Evolutionary conservation across 768 basidiomycete genomes (phyloP).

Genomic region (Boletus tylopilopsis): DNA sequence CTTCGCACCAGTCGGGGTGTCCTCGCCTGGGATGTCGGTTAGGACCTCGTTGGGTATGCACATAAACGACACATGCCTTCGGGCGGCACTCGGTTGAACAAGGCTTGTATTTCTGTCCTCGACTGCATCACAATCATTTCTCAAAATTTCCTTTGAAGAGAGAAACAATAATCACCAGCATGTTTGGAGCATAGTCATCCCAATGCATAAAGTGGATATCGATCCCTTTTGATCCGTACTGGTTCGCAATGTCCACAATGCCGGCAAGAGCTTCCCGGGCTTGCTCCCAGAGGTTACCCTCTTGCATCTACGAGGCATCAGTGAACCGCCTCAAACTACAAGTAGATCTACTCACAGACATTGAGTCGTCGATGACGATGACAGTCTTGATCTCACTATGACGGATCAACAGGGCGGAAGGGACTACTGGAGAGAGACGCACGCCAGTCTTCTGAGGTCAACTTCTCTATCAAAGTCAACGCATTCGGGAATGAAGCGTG

Average conservation of each 20-base stretch:
- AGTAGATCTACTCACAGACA: slow-evolving; percentile 26
- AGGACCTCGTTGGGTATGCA: background rate
- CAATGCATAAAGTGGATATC: slow-evolving; percentile 43
- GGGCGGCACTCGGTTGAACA: slow-evolving; percentile 26
- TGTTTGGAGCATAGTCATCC: slow-evolving; percentile 26
- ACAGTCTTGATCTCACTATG: slow-evolving; percentile 39
- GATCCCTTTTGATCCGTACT: slow-evolving; percentile 36
- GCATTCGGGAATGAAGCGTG: slow-evolving; percentile 20
- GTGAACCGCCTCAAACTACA: background rate
- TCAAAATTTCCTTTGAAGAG: background rate
- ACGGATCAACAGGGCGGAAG: slow-evolving; percentile 1
- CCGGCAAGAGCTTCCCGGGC: slow-evolving; percentile 41
- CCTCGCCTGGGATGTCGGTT: slow-evolving; percentile 20
- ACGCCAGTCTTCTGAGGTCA: slow-evolving; percentile 24
- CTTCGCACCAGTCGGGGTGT: slow-evolving; percentile 38
- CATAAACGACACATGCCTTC: slow-evolving; percentile 13
- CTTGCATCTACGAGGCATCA: slow-evolving; percentile 34
- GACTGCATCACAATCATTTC: slow-evolving; percentile 13
- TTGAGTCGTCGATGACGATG: slow-evolving; percentile 39
- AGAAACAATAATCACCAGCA: slow-evolving; percentile 16
- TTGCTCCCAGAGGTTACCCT: slow-evolving; percentile 36
- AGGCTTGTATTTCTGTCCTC: slow-evolving; percentile 15
- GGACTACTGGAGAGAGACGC: slow-evolving; percentile 7
- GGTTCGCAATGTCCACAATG: slow-evolving; percentile 35
- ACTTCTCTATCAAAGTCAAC: slow-evolving; percentile 17